A percentile compares a stretch with the other conserved stretches of the same genome.
Conservation (phyloP, 1,139 yeast species). For the Kurtzmaniella quercitrusa region DNA sequence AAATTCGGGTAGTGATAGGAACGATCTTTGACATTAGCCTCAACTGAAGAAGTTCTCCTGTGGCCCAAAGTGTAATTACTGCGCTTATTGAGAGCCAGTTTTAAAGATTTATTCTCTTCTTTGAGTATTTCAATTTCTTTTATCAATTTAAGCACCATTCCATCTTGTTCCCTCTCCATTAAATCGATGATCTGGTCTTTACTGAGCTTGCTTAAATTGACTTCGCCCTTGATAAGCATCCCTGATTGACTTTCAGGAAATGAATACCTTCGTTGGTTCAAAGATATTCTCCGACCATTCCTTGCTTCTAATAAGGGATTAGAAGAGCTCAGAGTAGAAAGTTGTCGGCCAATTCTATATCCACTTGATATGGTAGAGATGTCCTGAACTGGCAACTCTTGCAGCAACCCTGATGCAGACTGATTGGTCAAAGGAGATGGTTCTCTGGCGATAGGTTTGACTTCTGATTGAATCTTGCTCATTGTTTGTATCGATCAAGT, state of each 20-base stretch:
- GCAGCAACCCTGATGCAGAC: neutral
- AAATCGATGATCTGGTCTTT: constrained; percentile 52
- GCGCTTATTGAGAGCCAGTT: constrained; percentile 8
- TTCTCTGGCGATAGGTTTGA: neutral
- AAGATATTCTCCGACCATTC: neutral
- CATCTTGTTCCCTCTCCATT: constrained; percentile 71
- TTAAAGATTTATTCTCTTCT: constrained; percentile 45
- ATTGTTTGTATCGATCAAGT: neutral
- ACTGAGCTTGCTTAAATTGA: constrained; percentile 8
- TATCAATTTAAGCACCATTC: constrained; percentile 55
- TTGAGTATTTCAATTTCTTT: constrained; percentile 50
- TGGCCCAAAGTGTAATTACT: constrained; percentile 6
- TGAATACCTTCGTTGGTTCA: constrained; percentile 4
- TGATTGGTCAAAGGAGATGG: neutral
- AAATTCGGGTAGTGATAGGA: neutral
- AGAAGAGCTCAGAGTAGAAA: constrained; percentile 2
- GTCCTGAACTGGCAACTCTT: neutral
- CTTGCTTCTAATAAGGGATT: constrained; percentile 1
- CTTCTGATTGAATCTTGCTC: neutral
- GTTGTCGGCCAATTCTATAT: constrained; percentile 6
- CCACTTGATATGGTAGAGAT: constrained; percentile 8
- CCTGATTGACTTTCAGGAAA: constrained; percentile 5
- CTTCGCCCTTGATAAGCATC: neutral
- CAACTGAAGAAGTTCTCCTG: constrained; percentile 11
- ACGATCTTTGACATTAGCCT: constrained; percentile 6